Base-by-base conservation (phyloP, 176 grass and related monocot species). In the Guadua angustifolia region DNA sequence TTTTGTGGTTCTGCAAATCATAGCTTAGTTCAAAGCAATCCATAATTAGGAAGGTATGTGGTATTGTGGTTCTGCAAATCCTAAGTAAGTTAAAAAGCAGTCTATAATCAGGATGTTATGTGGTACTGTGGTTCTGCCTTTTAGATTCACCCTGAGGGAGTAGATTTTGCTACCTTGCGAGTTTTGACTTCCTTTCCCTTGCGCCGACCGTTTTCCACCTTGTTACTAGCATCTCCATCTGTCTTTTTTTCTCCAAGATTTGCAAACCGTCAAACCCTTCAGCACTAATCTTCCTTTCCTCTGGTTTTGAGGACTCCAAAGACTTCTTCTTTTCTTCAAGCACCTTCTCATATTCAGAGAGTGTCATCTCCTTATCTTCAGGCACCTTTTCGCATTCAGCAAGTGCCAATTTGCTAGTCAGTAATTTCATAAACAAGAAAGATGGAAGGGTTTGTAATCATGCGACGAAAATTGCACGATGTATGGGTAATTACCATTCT, bases 331-430 rank as follows among this genome's bases (percentile, higher is more conserved):
- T 82, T 68, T 91, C 86, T 80, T 49, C 74, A 58, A 10, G 71
- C 29, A 77, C 17, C 75, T 72, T 94, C 68, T 94, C 92, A 12
- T 86, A 94, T 35, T 91, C 92, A 72, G 26, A 36, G 4, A 36
- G 35, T 36, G 35, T 36, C 35, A 36, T 36, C 35, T 36, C 2
- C 35, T 36, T 36, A 2, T 36, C 35, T 36, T 36, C 35, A 36
- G 4, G 35, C 35, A 36, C 35, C 35, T 36, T 36, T 36, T 36
- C 35, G 35, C 35, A 36, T 36, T 36, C 35, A 36, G 35, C 74
- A 82, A 94, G 88, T 26, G 88, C 86, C 43, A 19, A 24, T 63
- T 32, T n/a, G 25, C 15, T 22, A 12, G 60, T 65, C 66, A 65
- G 6, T n/a, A 59, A 22, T 5, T 69, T 18, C 0, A 5, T 4